Base-by-base conservation (phyloP, 1,284 basidiomycete genomes). In the Cystobasidium pallidum region DNA sequence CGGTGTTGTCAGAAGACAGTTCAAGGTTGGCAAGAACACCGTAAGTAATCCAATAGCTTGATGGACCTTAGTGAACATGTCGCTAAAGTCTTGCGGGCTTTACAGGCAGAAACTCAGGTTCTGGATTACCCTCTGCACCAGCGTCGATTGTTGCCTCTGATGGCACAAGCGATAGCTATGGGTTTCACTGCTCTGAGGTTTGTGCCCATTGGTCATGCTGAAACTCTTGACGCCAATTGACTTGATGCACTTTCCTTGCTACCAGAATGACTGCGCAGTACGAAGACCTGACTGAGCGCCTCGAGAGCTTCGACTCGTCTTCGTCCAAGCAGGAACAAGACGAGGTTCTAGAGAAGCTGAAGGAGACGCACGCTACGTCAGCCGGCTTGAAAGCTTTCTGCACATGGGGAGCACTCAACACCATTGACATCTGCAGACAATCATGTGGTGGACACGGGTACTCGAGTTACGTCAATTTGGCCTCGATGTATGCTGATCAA, bases 91-190 rank as follows among this genome's bases (percentile, higher is more conserved):
- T 6, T 7, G 11, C 19, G n/a, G 11, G 15, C 43, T 19, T 45
- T 45, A 19, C 51, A 78, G 74, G 74, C 78, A 67, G 85, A 86
- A 79, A 85, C 84, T 1, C 85, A 85, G 76, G 76, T 86, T 24
- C 80, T 86, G 75, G 85, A 86, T 78, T 86, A 86, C 78, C 85
- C 85, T 4, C 86, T 86, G 65, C 85, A 86, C 78, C 85, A 86
- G 79, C 82, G 85, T 21, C 81, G 85, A n/a, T 78, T 86, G 39
- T 81, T 86, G 80, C 85, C 85, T 32, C 80, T 86, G 24, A 80
- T 85, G 32, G 83, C 85, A 10, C 85, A 86, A 81, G 82, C 85
- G 0, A 80, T 86, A 57, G 85, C 85, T 3, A 85, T 85, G 73
- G 84, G 84, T 19, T 85, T 85, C 79, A 85, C 85, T 0, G 82